Evolutionary conservation across 2,329 filamentous ascomycete species (phyloP).

Genomic region (Ascochyta rabiei): DNA sequence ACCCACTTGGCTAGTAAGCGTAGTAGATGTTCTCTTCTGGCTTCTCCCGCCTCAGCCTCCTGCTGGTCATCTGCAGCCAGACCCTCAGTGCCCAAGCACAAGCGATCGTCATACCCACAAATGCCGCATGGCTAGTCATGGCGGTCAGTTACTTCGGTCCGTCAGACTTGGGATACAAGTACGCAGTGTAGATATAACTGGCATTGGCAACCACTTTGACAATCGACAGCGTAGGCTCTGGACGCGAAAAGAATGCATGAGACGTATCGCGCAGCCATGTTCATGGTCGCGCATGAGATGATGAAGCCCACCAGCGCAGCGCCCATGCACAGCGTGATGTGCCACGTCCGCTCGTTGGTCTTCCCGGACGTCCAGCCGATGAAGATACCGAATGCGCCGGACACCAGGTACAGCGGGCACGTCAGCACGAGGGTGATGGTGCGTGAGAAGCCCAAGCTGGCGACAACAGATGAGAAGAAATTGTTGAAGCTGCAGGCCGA

Average conservation of each 20-base stretch:
- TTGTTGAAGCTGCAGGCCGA: conserved; percentile 54
- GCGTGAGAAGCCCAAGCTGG: conserved; percentile 53
- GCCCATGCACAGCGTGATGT: conserved; percentile 46
- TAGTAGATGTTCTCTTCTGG: conserved; percentile 22
- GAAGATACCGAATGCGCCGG: conserved; percentile 35
- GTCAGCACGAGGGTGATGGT: conserved; percentile 60
- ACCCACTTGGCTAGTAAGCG: conserved; percentile 11
- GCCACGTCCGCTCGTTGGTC: conserved; percentile 50
- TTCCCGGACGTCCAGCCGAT: conserved; percentile 45
- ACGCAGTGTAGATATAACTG: conserved; percentile 50
- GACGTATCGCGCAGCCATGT: conserved; percentile 40
- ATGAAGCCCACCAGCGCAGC: conserved; percentile 48
- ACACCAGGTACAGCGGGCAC: conserved; percentile 29
- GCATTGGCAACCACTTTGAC: conserved; percentile 51
- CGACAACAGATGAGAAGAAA: not conserved
- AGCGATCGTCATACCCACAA: conserved; percentile 21
- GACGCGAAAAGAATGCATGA: conserved; percentile 36
- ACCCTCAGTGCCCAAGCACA: conserved; percentile 25
- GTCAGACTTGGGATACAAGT: conserved; percentile 44
- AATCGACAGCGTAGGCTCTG: conserved; percentile 43
- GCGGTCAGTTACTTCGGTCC: conserved; percentile 31
- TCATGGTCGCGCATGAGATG: conserved; percentile 44
- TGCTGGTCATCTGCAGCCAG: conserved; percentile 23
- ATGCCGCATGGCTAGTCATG: conserved; percentile 29
- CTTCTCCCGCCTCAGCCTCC: conserved; percentile 16